Conservation (phyloP, 176 grass and related monocot genomes). For the Aegilops umbellulata region DNA sequence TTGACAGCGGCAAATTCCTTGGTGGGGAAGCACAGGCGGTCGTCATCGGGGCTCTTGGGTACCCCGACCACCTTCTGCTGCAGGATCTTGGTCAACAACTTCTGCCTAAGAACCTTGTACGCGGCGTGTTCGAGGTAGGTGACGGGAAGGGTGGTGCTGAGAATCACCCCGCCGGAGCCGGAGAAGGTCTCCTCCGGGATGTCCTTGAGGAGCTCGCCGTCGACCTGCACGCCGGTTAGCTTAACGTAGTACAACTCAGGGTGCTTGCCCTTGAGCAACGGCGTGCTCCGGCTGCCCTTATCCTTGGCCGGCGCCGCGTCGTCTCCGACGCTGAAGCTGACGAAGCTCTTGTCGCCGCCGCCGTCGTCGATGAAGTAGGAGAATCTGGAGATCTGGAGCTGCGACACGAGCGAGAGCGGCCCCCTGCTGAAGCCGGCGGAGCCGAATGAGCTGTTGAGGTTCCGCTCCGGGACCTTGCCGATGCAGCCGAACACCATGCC, state of each 20-base stretch:
- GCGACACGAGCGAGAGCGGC: background rate
- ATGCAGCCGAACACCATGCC: background rate
- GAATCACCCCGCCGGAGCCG: slow-evolving; percentile 10
- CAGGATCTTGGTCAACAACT: background rate
- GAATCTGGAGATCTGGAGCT: background rate
- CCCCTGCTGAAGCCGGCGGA: background rate
- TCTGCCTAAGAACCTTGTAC: background rate
- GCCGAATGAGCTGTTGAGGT: background rate
- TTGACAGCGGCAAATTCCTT: background rate
- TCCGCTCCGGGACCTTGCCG: background rate
- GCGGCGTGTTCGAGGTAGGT: slow-evolving; percentile 20
- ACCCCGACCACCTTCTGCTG: background rate
- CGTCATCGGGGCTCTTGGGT: background rate
- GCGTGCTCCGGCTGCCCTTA: background rate
- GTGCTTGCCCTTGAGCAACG: background rate
- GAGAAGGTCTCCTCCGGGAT: background rate
- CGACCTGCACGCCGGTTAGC: background rate
- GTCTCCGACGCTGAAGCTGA: background rate
- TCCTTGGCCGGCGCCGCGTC: too few species aligned
- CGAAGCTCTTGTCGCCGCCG: background rate
- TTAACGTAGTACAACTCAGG: background rate
- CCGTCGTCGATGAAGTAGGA: background rate
- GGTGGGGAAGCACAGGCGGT: slow-evolving; percentile 9
- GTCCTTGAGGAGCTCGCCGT: background rate
- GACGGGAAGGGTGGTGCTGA: slow-evolving; percentile 4